Conservation (phyloP, 495 filamentous ascomycete species). For the Podospora pseudoanserina region DNA sequence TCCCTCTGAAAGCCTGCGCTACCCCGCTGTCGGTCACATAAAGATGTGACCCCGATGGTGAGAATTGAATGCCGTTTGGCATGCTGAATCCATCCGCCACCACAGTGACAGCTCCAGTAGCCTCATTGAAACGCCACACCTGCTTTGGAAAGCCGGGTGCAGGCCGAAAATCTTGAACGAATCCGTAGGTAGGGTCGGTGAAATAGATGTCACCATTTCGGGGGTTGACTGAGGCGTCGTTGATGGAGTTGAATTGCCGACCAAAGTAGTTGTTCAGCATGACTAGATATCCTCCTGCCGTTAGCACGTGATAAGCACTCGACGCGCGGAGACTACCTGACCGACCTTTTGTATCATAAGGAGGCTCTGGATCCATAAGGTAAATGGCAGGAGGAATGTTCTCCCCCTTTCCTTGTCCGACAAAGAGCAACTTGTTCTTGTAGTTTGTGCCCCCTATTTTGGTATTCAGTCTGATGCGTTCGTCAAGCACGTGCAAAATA, state of each 20-base stretch:
- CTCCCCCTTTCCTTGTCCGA: conserved; percentile 48
- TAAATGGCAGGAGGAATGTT: conserved; percentile 39
- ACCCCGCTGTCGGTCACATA: conserved; percentile 58
- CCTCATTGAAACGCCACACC: conserved; percentile 53
- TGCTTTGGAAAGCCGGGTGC: conserved; percentile 50
- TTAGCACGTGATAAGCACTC: not conserved
- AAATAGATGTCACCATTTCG: conserved; percentile 58
- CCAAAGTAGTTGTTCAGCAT: conserved; percentile 54
- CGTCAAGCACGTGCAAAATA: not conserved
- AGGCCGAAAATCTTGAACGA: conserved; percentile 55
- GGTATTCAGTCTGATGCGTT: not conserved
- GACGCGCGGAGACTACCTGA: not conserved
- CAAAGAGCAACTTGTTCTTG: conserved; percentile 43
- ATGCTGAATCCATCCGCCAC: conserved; percentile 55
- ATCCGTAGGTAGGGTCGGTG: conserved; percentile 61
- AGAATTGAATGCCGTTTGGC: conserved; percentile 58
- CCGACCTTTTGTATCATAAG: conserved; percentile 50
- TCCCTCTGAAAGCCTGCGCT: conserved; percentile 40
- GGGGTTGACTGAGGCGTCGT: conserved; percentile 53
- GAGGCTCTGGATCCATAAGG: conserved; percentile 44
- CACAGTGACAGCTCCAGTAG: conserved; percentile 45
- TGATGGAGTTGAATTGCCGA: conserved; percentile 59
- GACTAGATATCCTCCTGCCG: conserved; percentile 15
- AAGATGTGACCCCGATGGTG: conserved; percentile 47
- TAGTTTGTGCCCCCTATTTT: conserved; percentile 47